These are phyloP conservation scores for Entomortierella chlamydospora DNA, from an alignment of 192 early-diverging fungal genomes.

Conservation along the genomic window DNA sequence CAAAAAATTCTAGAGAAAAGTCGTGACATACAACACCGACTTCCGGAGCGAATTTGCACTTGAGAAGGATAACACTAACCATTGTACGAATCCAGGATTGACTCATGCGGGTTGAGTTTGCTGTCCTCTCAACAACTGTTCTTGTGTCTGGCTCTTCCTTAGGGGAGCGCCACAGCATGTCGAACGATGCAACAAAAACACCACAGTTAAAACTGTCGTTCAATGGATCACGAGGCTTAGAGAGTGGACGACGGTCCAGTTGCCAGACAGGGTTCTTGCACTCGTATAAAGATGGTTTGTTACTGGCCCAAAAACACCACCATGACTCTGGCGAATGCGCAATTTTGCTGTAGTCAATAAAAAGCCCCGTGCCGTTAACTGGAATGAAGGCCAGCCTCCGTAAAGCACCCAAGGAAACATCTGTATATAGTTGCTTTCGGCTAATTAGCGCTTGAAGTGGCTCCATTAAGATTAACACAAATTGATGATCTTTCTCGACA, in stretches of 20 bases:
- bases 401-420: neutral
- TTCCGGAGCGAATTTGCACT: neutral
- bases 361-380: neutral
- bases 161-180: conserved; percentile 15
- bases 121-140: neutral
- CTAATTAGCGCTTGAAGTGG: neutral
- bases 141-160: neutral
- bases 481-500: neutral
- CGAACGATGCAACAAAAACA: conserved; percentile 23
- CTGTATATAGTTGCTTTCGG: neutral
- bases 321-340: conserved; percentile 5
- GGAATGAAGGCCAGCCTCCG: conserved; percentile 14
- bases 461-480: neutral
- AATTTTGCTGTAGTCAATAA: conserved; percentile 8
- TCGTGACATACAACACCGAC: neutral
- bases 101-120: neutral
- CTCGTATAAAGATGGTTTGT: neutral
- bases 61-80: neutral
- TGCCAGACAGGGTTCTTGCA: conserved; percentile 15
- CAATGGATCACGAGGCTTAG: neutral
- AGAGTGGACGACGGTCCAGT: neutral
- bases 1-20: neutral
- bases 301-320: neutral
- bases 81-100: conserved; percentile 3
- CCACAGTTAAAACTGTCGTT: conserved; percentile 27